A percentile compares a stretch with the other conserved stretches of the same genome.
phyloP scores from a whole-genome alignment of 768 basidiomycete species.

The Clitopilus hobsonii region DNA sequence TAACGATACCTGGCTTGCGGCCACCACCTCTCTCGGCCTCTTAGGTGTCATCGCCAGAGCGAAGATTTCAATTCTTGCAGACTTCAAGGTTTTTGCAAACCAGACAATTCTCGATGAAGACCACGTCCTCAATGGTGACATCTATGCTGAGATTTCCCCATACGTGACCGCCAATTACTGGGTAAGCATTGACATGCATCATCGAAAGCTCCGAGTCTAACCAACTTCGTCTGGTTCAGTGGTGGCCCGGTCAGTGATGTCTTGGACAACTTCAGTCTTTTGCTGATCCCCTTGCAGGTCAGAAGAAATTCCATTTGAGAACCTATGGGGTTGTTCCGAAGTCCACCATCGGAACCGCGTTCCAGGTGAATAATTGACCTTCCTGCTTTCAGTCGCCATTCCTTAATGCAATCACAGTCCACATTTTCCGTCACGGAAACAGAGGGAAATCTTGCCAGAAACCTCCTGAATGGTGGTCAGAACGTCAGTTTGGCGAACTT shows the following conservation, averaged over 20 bases:
- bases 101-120: conserved; percentile 27
- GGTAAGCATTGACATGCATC: conserved; percentile 16
- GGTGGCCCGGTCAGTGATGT: conserved; percentile 37
- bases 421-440: conserved; percentile 28
- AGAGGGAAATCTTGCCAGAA: conserved; percentile 22
- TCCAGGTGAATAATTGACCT: conserved; percentile 24
- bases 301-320: conserved; percentile 31
- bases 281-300: conserved; percentile 16
- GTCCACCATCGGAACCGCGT: conserved; percentile 22
- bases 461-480: conserved; percentile 26
- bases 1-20: conserved; percentile 31
- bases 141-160: conserved; percentile 26
- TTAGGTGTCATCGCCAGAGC: conserved; percentile 29
- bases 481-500: conserved; percentile 28
- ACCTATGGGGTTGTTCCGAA: conserved; percentile 29
- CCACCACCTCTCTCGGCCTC: conserved; percentile 32
- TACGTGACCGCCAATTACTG: conserved; percentile 35
- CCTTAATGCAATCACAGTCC: conserved; percentile 14
- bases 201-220: not conserved
- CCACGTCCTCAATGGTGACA: conserved; percentile 26
- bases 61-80: conserved; percentile 24
- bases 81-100: conserved; percentile 32
- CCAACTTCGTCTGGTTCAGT: conserved; percentile 15
- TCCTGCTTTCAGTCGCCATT: not conserved
- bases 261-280: no score